Evolutionary conservation across 768 basidiomycete genomes (phyloP), one percentile per base, ranked within the genome.

Genomic region (Baorangia bicolor): DNA sequence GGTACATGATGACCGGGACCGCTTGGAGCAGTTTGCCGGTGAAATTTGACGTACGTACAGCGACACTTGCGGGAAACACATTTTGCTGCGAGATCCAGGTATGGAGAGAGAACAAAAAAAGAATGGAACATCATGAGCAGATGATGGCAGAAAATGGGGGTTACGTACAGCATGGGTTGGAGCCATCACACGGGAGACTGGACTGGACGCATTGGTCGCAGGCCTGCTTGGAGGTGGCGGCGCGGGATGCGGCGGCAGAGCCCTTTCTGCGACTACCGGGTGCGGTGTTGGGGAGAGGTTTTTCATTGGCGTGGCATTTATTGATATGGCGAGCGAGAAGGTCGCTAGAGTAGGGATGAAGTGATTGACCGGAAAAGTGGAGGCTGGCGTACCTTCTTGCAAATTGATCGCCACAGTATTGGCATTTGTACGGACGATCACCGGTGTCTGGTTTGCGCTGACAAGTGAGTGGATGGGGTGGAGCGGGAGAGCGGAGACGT

Each of bases 351-450:
- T 0, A 11, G 48, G 7, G 35, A 37, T 54, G 59, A 54, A 53
- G 52, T 20, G 53, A 54, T 40, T 40, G 27, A 48, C 58, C 23
- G 43, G 51, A 49, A 41, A 52, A 31, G 40, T 48, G 55, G 49
- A 21, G 58, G 48, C 25, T 49, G 51, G 45, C 70, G 12, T 43
- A 88, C 90, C 90, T 92, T 67, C 92, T 74, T 2, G 92, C 92
- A 67, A 94, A 94, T 73, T 92, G 90, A 75, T 94, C 92, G 35
- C 91, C 91, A 70, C 92, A 94, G 60, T 86, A 81, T 65, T 86
- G 86, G 63, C 92, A 94, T 66, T 90, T 91, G 79, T 94, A 94
- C 10, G 92, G 92, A 41, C 92, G 79, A 77, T 93, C 91, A 54
- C 91, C 91, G 37, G 91, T 93, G 73, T 94, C 91, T 92, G 74